A percentile compares a stretch with the other conserved stretches of the same genome.
phyloP scores from a whole-genome alignment of 192 early-diverging fungal species.

The Umbelopsis isabellina region DNA sequence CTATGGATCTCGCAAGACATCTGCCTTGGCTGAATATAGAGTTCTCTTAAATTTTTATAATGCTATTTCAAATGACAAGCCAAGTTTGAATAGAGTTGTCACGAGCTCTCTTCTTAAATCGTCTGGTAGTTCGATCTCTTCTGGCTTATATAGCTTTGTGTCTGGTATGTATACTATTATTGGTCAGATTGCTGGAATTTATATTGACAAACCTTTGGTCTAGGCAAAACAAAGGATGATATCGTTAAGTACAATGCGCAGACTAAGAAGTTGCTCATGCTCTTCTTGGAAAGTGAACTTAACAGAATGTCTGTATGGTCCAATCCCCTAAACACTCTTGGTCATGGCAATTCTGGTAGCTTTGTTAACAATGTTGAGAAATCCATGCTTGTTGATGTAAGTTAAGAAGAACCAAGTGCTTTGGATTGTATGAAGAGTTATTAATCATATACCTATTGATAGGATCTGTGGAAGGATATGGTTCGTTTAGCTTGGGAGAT shows the following conservation, averaged over 20 bases:
- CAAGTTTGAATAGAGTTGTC: slow-evolving; percentile 55
- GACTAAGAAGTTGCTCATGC: slow-evolving; percentile 67
- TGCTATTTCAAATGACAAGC: slow-evolving; percentile 63
- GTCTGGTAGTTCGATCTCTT: slow-evolving; percentile 31
- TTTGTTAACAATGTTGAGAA: slow-evolving; percentile 34
- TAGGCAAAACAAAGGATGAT: slow-evolving; percentile 57
- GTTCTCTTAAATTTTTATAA: slow-evolving; percentile 68
- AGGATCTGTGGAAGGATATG: slow-evolving; percentile 73
- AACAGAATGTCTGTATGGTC: slow-evolving; percentile 83
- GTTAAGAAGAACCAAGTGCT: no score
- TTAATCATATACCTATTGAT: slow-evolving; percentile 18
- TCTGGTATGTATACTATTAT: slow-evolving; percentile 25
- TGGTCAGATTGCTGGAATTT: neutral
- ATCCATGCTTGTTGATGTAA: slow-evolving; percentile 39
- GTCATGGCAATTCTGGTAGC: slow-evolving; percentile 36
- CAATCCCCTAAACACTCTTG: slow-evolving; percentile 64
- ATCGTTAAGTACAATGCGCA: slow-evolving; percentile 51
- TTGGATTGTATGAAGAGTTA: neutral
- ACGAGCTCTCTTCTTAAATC: slow-evolving; percentile 43
- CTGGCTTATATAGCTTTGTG: slow-evolving; percentile 39
- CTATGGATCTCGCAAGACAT: slow-evolving; percentile 74
- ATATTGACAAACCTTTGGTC: slow-evolving; percentile 7
- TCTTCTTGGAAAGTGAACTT: slow-evolving; percentile 91
- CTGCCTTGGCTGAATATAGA: slow-evolving; percentile 62
- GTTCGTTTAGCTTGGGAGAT: slow-evolving; percentile 84